Evolutionary conservation across 2,329 filamentous ascomycete genomes (phyloP).

Genomic region (Erysiphe pulchra): DNA sequence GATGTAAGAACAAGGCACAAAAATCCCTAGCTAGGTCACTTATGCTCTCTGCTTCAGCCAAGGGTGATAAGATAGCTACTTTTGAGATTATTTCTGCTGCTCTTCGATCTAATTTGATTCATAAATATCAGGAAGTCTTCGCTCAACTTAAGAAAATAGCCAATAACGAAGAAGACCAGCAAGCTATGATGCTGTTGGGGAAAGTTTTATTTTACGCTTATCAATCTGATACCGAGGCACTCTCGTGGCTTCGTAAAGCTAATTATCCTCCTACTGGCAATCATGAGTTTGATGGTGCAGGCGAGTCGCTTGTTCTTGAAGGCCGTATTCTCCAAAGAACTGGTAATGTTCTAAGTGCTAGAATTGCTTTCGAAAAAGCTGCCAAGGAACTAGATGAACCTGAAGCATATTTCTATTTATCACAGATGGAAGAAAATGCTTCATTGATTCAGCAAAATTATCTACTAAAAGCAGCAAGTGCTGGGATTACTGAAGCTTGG

Average conservation of each 20-base stretch:
- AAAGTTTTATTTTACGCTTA: constrained; percentile 6
- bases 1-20: constrained; percentile 4
- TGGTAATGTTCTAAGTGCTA: constrained; percentile 5
- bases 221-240: constrained; percentile 5
- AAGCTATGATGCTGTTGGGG: constrained; percentile 11
- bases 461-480: constrained; percentile 11
- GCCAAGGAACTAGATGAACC: constrained; percentile 12
- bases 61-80: constrained; percentile 10
- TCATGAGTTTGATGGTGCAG: constrained; percentile 8
- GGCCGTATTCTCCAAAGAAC: constrained; percentile 6
- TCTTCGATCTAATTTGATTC: constrained; percentile 1
- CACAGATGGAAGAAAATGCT: constrained; percentile 4
- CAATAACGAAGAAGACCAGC: constrained; percentile 7
- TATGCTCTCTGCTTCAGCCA: constrained; percentile 7
- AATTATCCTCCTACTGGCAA: constrained; percentile 3
- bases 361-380: constrained; percentile 9
- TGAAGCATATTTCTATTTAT: constrained; percentile 11
- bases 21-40: constrained; percentile 6
- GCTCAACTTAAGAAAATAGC: constrained; percentile 7
- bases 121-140: constrained; percentile 3
- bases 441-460: constrained; percentile 7
- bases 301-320: constrained; percentile 8
- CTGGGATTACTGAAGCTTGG: constrained; percentile 11
- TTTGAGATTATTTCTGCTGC: constrained; percentile 6
- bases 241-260: constrained; percentile 8